Percentiles rank a stretch among this genome's conserved stretches.
These are phyloP conservation scores for Chrysosporium queenslandicum DNA, from an alignment of 2,329 filamentous ascomycete species.

Conservation along the genomic window DNA sequence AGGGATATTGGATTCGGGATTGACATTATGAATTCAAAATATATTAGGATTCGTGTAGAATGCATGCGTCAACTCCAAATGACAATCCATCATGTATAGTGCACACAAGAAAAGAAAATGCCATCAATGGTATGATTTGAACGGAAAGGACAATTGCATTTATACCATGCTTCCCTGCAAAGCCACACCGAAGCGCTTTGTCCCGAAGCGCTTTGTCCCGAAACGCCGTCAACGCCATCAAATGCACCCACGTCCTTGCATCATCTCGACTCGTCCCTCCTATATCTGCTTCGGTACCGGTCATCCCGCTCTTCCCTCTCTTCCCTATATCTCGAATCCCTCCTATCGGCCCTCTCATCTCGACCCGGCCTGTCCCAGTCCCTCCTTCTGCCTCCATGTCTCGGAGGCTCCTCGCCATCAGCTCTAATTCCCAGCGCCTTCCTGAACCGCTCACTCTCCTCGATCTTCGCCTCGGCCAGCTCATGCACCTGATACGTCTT, in stretches of 20 bases:
- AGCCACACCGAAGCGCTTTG: background rate
- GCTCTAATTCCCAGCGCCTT: constrained; percentile 78
- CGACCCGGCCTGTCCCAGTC: constrained; percentile 18
- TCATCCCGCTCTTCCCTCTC: background rate
- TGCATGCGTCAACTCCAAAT: background rate
- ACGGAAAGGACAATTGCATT: background rate
- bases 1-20: no score
- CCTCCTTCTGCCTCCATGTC: constrained; percentile 15
- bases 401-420: constrained; percentile 69
- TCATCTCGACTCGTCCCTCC: constrained; percentile 6
- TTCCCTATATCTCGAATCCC: constrained; percentile 5
- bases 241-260: background rate
- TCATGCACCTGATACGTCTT: constrained; percentile 96
- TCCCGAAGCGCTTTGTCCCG: background rate
- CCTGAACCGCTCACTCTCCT: constrained; percentile 81
- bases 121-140: background rate
- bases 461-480: constrained; percentile 88
- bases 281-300: constrained; percentile 2
- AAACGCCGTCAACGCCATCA: constrained; percentile 5
- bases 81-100: no score
- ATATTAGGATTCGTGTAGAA: background rate
- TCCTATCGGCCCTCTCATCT: background rate
- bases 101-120: no score
- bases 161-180: background rate
- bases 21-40: no score